Conservation (phyloP, 148 eudicot species). For the Cornus suecica region DNA sequence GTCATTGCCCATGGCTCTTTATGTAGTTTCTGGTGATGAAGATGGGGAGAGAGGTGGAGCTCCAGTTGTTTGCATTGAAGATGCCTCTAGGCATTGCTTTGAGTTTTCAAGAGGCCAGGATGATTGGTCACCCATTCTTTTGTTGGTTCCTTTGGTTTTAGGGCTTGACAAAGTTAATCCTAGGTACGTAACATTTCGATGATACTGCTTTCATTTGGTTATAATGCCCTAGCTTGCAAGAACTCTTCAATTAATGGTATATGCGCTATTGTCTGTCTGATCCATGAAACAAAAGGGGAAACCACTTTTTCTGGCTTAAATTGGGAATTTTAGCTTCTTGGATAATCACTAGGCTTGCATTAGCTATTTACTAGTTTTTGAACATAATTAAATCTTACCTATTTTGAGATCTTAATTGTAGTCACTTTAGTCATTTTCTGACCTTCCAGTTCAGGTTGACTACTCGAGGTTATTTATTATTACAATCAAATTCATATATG, state of each 20-base stretch:
- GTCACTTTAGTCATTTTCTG: background rate
- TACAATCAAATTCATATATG: background rate
- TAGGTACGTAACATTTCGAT: constrained; percentile 47
- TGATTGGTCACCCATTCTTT: constrained; percentile 71
- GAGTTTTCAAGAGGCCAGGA: constrained; percentile 58
- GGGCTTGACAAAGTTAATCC: constrained; percentile 94
- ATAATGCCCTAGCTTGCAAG: background rate
- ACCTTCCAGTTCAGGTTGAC: background rate
- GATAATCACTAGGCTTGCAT: background rate
- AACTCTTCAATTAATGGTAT: background rate
- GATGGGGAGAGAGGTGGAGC: constrained; percentile 99
- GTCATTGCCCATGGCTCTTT: constrained; percentile 64
- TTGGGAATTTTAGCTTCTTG: background rate
- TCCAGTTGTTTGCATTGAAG: constrained; percentile 90
- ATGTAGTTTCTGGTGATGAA: constrained; percentile 96
- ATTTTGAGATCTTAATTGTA: too few species aligned
- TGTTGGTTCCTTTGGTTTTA: constrained; percentile 93
- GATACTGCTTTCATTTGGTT: background rate
- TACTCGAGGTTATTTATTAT: background rate
- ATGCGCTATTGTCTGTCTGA: background rate
- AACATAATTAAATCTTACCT: too few species aligned
- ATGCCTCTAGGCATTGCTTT: constrained; percentile 51
- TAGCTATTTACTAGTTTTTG: too few species aligned
- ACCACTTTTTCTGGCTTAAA: background rate
- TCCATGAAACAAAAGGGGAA: background rate